Percentiles rank a stretch among this genome's conserved stretches.
These are phyloP conservation scores for Salix arbutifolia DNA, from an alignment of 345 rosid species.

Conservation along the genomic window DNA sequence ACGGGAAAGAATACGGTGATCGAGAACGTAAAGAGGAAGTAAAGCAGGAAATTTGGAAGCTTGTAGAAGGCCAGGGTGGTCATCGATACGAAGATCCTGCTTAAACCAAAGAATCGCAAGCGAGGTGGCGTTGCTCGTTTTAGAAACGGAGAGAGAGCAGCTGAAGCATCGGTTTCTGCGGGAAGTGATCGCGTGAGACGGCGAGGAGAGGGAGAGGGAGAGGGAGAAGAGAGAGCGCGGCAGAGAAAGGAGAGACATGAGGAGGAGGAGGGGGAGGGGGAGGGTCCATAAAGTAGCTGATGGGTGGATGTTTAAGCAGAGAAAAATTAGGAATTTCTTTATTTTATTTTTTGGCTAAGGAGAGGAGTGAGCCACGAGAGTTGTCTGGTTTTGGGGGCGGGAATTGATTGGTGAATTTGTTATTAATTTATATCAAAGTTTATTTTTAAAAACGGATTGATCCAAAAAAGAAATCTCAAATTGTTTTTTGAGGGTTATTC, in stretches of 20 bases:
- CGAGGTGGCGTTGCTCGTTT: constrained; percentile 18
- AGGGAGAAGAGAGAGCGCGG: constrained; percentile 35
- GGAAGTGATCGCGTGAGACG: constrained; percentile 11
- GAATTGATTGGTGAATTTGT: too few species aligned
- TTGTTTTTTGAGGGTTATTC: too few species aligned
- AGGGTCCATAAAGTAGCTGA: constrained; percentile 31
- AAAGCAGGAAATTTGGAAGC: constrained; percentile 37
- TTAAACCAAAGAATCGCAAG: constrained; percentile 82
- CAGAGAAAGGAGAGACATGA: constrained; percentile 1
- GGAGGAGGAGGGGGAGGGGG: too few species aligned
- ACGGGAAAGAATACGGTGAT: constrained; percentile 68
- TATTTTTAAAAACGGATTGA: too few species aligned
- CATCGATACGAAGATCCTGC: constrained; percentile 84
- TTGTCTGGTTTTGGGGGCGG: too few species aligned
- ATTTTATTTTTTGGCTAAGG: background rate
- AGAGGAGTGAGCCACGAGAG: too few species aligned
- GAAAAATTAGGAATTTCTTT: background rate
- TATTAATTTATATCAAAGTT: too few species aligned
- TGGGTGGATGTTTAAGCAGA: constrained; percentile 14
- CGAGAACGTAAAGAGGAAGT: constrained; percentile 80
- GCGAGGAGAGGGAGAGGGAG: constrained; percentile 27
- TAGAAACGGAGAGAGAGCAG: constrained; percentile 23
- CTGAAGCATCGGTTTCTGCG: constrained; percentile 1
- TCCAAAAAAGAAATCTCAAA: too few species aligned
- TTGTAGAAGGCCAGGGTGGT: constrained; percentile 71